A percentile compares a stretch with the other conserved stretches of the same genome.
These are phyloP conservation scores for Linnemannia zychae DNA, from an alignment of 192 early-diverging fungal species.

Conservation along the genomic window DNA sequence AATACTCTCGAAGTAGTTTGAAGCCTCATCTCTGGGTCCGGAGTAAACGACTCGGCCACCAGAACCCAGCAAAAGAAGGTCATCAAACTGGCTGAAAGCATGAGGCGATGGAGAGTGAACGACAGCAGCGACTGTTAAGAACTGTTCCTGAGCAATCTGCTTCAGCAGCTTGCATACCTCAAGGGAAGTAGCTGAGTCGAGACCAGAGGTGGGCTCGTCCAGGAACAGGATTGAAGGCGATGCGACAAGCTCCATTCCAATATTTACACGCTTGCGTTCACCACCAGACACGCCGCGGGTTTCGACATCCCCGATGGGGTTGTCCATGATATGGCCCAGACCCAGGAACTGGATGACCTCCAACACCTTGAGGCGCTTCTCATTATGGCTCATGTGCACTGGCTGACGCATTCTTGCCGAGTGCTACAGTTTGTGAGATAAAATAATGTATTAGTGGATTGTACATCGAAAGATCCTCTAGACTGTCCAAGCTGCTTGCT, in stretches of 20 bases:
- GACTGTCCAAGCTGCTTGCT: not conserved
- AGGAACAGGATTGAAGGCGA: slow-evolving; percentile 72
- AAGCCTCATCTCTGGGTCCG: slow-evolving; percentile 65
- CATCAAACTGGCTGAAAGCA: slow-evolving; percentile 77
- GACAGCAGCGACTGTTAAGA: slow-evolving; percentile 74
- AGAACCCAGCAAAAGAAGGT: slow-evolving; percentile 77
- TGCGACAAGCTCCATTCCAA: slow-evolving; percentile 77
- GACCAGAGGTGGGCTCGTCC: slow-evolving; percentile 80
- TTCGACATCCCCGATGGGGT: slow-evolving; percentile 72
- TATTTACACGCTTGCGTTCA: slow-evolving; percentile 82
- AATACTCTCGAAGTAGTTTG: slow-evolving; percentile 64
- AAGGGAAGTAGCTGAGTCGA: slow-evolving; percentile 75
- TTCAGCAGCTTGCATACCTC: slow-evolving; percentile 74
- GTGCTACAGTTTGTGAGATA: slow-evolving; percentile 49
- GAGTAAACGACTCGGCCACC: slow-evolving; percentile 74
- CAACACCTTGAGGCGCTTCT: slow-evolving; percentile 68
- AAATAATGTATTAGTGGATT: not conserved
- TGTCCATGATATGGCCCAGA: slow-evolving; percentile 63
- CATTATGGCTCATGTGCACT: slow-evolving; percentile 42
- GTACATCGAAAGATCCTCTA: not conserved
- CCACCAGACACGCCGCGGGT: slow-evolving; percentile 78
- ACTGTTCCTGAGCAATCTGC: slow-evolving; percentile 70
- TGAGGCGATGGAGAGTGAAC: slow-evolving; percentile 77
- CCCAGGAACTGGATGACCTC: slow-evolving; percentile 71
- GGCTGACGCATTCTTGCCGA: slow-evolving; percentile 77